A percentile compares a stretch with the other conserved stretches of the same genome.
Conservation (phyloP, 129 eudicot species). For the Helichrysum umbraculigerum region DNA sequence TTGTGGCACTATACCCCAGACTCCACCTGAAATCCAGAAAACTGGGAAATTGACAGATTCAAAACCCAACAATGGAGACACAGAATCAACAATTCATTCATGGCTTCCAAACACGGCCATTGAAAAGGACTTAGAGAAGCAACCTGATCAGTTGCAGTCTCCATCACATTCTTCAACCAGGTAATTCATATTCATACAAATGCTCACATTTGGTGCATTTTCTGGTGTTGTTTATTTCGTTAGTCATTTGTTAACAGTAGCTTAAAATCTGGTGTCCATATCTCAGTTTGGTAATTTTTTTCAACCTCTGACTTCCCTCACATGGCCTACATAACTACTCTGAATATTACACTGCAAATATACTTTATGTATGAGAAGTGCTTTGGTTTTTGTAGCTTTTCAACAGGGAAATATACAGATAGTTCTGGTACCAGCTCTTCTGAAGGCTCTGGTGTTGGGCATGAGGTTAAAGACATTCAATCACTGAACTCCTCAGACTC, state of each 20-base stretch:
- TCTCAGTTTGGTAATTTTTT: neutral
- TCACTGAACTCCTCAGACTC: slow-evolving; percentile 27
- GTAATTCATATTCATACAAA: slow-evolving; percentile 30
- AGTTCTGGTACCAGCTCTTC: slow-evolving; percentile 25
- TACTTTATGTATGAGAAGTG: neutral
- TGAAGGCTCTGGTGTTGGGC: slow-evolving; percentile 30
- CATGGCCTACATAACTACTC: neutral
- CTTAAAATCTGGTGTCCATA: neutral
- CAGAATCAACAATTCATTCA: slow-evolving; percentile 39
- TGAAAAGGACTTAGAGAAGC: slow-evolving; percentile 43
- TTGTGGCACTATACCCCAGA: slow-evolving; percentile 80
- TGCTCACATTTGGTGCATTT: neutral
- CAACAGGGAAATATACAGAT: slow-evolving; percentile 26
- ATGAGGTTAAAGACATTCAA: slow-evolving; percentile 14
- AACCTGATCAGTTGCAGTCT: slow-evolving; percentile 50
- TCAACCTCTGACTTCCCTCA: neutral
- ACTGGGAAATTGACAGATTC: slow-evolving; percentile 30
- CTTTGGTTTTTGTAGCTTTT: slow-evolving; percentile 29
- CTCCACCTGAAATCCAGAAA: slow-evolving; percentile 75
- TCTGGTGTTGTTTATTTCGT: neutral
- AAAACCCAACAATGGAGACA: slow-evolving; percentile 26
- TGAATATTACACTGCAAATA: neutral
- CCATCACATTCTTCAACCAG: slow-evolving; percentile 53
- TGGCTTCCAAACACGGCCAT: slow-evolving; percentile 34
- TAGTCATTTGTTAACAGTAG: slow-evolving; percentile 14